Evolutionary conservation across 768 basidiomycete species (phyloP).

Genomic region (Mycena filopes): DNA sequence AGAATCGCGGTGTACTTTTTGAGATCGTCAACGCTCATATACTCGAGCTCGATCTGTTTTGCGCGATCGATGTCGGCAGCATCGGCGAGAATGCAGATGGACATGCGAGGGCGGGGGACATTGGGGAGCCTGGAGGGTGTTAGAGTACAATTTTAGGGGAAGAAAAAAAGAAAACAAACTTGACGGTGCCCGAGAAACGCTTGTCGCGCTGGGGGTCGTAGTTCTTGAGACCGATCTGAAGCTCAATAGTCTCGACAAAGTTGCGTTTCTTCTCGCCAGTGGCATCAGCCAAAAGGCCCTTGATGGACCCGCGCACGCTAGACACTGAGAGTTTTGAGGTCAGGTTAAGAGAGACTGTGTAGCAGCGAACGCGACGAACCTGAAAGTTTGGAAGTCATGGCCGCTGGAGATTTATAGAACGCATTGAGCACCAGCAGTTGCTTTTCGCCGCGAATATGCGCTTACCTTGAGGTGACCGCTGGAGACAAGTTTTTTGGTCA

Average conservation of each 20-base stretch:
- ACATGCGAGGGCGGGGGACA: conserved; percentile 98
- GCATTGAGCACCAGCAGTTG: no score
- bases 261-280: conserved; percentile 92
- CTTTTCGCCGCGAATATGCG: no score
- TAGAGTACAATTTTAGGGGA: neutral
- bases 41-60: conserved; percentile 97
- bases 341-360: neutral
- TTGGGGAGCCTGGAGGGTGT: conserved; percentile 79
- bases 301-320: conserved; percentile 99
- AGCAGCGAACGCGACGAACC: no score
- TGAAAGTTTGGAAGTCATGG: conserved; percentile 37
- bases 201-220: conserved; percentile 99
- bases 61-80: conserved; percentile 98
- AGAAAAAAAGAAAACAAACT: conserved; percentile 59
- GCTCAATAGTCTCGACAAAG: conserved; percentile 95
- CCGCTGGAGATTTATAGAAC: neutral
- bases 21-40: conserved; percentile 99
- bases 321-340: conserved; percentile 93
- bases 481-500: neutral
- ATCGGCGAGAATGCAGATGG: conserved; percentile 99
- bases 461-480: neutral
- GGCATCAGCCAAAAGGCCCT: conserved; percentile 86
- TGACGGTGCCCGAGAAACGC: conserved; percentile 99
- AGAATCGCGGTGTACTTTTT: conserved; percentile 78
- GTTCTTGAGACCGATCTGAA: conserved; percentile 98